phyloP scores from a whole-genome alignment of 768 basidiomycete genomes.

The Suillus occidentalis region DNA sequence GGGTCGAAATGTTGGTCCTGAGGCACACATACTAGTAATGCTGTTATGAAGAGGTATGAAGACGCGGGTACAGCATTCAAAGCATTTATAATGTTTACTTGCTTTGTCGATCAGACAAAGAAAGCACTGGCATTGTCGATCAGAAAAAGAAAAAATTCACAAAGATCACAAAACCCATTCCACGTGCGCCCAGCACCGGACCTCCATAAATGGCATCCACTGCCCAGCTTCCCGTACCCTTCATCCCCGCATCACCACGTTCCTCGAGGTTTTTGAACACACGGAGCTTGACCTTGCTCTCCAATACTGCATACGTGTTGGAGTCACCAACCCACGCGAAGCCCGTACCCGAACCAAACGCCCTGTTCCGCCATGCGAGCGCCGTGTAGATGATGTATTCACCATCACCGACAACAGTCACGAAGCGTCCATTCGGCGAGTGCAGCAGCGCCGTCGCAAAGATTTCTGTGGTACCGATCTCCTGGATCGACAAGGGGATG shows the following conservation, averaged over 20 bases:
- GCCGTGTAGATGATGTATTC: slow-evolving; percentile 99
- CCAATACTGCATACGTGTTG: slow-evolving; percentile 95
- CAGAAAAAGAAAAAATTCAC: no score
- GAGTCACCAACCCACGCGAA: slow-evolving; percentile 98
- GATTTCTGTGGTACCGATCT: slow-evolving; percentile 93
- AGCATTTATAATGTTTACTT: no score
- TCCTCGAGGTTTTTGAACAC: slow-evolving; percentile 96
- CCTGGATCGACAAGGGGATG: slow-evolving; percentile 76
- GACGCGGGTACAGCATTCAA: no score
- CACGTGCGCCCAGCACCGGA: slow-evolving; percentile 79
- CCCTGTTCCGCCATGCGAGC: slow-evolving; percentile 97
- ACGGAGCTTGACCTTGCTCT: slow-evolving; percentile 79
- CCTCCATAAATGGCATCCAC: slow-evolving; percentile 94
- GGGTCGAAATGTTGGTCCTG: no score
- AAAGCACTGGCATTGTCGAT: no score
- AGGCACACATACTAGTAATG: no score
- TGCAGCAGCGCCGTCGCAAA: slow-evolving; percentile 85
- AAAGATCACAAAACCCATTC: slow-evolving; percentile 91
- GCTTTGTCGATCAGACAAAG: no score
- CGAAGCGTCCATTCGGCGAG: slow-evolving; percentile 95
- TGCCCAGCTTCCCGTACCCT: slow-evolving; percentile 79
- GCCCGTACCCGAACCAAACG: slow-evolving; percentile 86
- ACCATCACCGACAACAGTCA: slow-evolving; percentile 95
- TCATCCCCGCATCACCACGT: slow-evolving; percentile 63
- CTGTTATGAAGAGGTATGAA: no score